A percentile compares a stretch with the other conserved stretches of the same genome.
Conservation (phyloP, 768 basidiomycete species). For the Glaciozyma antarctica region DNA sequence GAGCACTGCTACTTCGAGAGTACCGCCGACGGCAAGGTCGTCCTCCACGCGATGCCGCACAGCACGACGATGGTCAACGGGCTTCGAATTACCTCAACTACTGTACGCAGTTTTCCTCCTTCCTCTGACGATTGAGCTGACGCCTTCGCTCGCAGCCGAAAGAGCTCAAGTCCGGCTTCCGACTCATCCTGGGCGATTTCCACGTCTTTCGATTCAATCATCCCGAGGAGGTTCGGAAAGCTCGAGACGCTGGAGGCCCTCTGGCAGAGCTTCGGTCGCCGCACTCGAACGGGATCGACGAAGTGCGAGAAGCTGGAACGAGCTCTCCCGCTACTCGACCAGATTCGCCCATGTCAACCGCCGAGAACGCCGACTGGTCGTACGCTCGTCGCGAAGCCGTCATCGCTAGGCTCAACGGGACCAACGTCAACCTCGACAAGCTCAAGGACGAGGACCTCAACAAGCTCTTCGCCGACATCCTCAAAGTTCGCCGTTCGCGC, state of each 20-base stretch:
- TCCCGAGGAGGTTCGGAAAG: conserved; percentile 86
- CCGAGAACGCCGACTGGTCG: conserved; percentile 85
- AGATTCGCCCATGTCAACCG: conserved; percentile 60
- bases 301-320: conserved; percentile 48
- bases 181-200: conserved; percentile 92
- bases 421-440: conserved; percentile 82
- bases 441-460: conserved; percentile 83
- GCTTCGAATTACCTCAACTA: conserved; percentile 65
- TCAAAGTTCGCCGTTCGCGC: conserved; percentile 78
- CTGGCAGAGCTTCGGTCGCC: conserved; percentile 18
- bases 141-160: conserved; percentile 47
- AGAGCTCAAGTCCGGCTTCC: conserved; percentile 85
- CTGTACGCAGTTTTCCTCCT: conserved; percentile 47
- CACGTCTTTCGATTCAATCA: conserved; percentile 96
- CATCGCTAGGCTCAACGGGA: conserved; percentile 62
- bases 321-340: conserved; percentile 52
- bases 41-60: conserved; percentile 64
- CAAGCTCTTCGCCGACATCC: conserved; percentile 70
- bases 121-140: not conserved
- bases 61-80: conserved; percentile 92
- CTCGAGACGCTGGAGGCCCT: conserved; percentile 59
- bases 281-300: conserved; percentile 52
- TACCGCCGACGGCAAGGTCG: conserved; percentile 63
- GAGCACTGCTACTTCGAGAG: conserved; percentile 92
- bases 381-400: conserved; percentile 93